Conservation (phyloP, 1,284 basidiomycete genomes). For the Papiliotrema laurentii region DNA sequence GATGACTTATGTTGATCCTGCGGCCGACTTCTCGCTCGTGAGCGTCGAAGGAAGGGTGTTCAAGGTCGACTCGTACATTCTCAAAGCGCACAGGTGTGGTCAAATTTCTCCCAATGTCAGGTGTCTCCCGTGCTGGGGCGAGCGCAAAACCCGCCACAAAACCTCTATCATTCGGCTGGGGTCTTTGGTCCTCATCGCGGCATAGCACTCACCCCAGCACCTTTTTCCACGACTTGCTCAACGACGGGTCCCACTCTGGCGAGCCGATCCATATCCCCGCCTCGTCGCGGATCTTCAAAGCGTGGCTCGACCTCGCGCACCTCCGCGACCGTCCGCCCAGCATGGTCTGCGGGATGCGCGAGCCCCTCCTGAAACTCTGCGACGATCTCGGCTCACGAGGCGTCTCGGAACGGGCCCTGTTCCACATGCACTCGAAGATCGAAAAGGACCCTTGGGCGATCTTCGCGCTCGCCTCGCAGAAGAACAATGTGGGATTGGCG, state of each 20-base stretch:
- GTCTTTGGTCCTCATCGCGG: neutral
- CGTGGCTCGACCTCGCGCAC: constrained; percentile 16
- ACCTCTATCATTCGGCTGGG: neutral
- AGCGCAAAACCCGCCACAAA: too few species aligned
- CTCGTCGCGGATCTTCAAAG: constrained; percentile 9
- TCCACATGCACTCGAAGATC: constrained; percentile 3
- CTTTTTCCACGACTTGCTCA: constrained; percentile 8
- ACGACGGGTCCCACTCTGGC: neutral
- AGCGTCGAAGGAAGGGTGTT: constrained; percentile 17
- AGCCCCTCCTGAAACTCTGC: constrained; percentile 13
- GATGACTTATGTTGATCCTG: constrained; percentile 16
- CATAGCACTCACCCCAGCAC: constrained; percentile 6
- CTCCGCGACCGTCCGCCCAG: constrained; percentile 9
- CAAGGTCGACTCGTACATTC: constrained; percentile 16
- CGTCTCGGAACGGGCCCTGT: constrained; percentile 11
- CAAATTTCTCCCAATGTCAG: neutral
- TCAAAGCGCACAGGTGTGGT: constrained; percentile 25
- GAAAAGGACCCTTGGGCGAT: constrained; percentile 10
- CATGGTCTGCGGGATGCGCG: constrained; percentile 8
- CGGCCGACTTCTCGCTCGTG: constrained; percentile 19
- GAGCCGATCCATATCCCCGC: constrained; percentile 1
- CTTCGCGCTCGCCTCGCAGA: constrained; percentile 8
- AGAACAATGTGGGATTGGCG: constrained; percentile 7
- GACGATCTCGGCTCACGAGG: constrained; percentile 7
- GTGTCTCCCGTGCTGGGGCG: too few species aligned